Percentiles rank a stretch among this genome's conserved stretches.
phyloP scores from a whole-genome alignment of 345 rosid species.

The Acer saccharum region DNA sequence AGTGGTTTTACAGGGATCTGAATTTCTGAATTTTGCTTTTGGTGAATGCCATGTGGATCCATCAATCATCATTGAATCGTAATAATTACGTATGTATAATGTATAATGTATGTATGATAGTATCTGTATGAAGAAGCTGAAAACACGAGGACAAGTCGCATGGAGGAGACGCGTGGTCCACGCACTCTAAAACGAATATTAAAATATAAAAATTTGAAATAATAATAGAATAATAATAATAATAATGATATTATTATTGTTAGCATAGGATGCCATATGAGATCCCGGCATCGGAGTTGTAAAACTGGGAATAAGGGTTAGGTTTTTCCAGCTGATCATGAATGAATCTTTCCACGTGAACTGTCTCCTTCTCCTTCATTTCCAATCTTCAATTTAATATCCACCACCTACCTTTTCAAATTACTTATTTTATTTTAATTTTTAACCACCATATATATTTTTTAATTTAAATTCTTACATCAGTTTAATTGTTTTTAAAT shows the following conservation, averaged over 20 bases:
- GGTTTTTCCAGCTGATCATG: slow-evolving; percentile 16
- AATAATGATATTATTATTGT: no score
- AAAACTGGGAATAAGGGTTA: slow-evolving; percentile 4
- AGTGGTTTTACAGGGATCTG: neutral
- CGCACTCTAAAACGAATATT: neutral
- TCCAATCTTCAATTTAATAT: neutral
- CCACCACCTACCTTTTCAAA: neutral
- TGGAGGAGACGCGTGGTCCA: neutral
- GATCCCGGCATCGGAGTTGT: neutral
- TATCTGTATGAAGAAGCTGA: no score
- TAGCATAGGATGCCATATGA: slow-evolving; percentile 4
- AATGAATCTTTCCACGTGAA: slow-evolving; percentile 44
- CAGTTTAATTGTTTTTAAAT: no score
- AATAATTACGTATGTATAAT: neutral
- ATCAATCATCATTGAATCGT: neutral
- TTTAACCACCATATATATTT: no score
- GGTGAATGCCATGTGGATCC: slow-evolving; percentile 8
- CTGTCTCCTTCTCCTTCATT: slow-evolving; percentile 14
- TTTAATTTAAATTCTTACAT: no score
- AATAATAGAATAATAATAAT: no score
- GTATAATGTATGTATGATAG: no score
- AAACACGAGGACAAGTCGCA: no score
- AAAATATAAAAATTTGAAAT: no score
- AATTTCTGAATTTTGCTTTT: slow-evolving; percentile 3
- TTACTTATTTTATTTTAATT: neutral